Conservation (phyloP, 441 rosid species). For the Iberis amara region DNA sequence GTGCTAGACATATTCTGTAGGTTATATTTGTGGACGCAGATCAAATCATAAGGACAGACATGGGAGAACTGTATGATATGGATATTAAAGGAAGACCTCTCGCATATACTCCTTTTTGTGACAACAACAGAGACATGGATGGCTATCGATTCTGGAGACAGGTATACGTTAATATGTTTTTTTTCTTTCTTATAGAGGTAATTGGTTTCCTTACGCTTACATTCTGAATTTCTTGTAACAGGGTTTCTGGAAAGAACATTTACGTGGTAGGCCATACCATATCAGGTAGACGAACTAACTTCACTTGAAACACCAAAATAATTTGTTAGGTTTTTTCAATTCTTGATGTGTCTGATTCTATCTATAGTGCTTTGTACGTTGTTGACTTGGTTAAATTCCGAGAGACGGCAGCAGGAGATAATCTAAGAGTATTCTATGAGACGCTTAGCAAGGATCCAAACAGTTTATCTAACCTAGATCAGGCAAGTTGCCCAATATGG, state of each 20-base stretch:
- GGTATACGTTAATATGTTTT: constrained; percentile 33
- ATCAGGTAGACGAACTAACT: constrained; percentile 58
- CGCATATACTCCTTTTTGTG: constrained; percentile 99
- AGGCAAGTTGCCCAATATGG: constrained; percentile 42
- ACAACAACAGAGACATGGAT: constrained; percentile 97
- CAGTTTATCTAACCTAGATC: constrained; percentile 93
- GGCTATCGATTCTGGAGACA: constrained; percentile 99
- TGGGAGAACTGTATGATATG: constrained; percentile 98
- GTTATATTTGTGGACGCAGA: constrained; percentile 99
- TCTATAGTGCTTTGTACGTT: constrained; percentile 83
- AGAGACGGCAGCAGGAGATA: constrained; percentile 95
- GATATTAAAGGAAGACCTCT: constrained; percentile 95
- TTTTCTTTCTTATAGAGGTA: neutral
- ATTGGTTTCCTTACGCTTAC: constrained; percentile 26
- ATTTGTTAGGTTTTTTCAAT: neutral
- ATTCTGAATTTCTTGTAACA: constrained; percentile 29
- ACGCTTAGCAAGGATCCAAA: constrained; percentile 99
- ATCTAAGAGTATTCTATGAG: constrained; percentile 90
- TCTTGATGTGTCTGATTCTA: constrained; percentile 29
- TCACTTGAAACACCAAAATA: constrained; percentile 1
- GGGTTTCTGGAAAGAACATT: constrained; percentile 99
- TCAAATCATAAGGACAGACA: constrained; percentile 91
- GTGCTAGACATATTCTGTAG: constrained; percentile 36
- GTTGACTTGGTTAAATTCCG: constrained; percentile 93
- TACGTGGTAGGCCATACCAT: constrained; percentile 86